Evolutionary conservation across 2,329 filamentous ascomycete genomes (phyloP).

Genomic region (Stylonectria norvegica): DNA sequence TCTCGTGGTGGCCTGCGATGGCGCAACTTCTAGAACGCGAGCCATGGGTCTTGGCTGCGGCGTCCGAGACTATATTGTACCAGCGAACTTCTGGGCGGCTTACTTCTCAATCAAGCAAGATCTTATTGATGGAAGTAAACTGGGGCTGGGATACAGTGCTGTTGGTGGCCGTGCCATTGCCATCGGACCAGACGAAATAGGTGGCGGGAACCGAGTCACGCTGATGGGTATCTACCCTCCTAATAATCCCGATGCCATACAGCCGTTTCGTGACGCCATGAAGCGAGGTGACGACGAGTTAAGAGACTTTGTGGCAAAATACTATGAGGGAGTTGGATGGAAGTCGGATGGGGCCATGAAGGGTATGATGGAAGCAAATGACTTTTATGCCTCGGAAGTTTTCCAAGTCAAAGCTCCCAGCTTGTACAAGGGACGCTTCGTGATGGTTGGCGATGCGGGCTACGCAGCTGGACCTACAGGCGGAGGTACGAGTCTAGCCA

Average conservation of each 20-base stretch:
- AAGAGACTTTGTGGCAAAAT: conserved; percentile 37
- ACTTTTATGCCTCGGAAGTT: conserved; percentile 47
- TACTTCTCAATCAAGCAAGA: conserved; percentile 41
- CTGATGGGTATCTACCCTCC: conserved; percentile 36
- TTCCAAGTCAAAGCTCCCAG: conserved; percentile 41
- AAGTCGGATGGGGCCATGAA: conserved; percentile 33
- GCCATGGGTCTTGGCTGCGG: conserved; percentile 40
- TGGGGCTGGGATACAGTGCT: conserved; percentile 36
- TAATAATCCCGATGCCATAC: conserved; percentile 23
- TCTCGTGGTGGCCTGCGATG: conserved; percentile 48
- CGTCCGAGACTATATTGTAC: conserved; percentile 36
- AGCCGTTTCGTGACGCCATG: conserved; percentile 38
- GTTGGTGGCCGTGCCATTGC: conserved; percentile 37
- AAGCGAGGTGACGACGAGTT: conserved; percentile 20
- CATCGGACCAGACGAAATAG: conserved; percentile 32
- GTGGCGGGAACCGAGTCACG: conserved; percentile 27
- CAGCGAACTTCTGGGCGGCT: conserved; percentile 38
- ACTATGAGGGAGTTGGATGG: conserved; percentile 47
- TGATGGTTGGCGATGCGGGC: conserved; percentile 49
- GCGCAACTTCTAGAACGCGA: conserved; percentile 44
- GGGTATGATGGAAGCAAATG: conserved; percentile 32
- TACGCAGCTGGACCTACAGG: conserved; percentile 45
- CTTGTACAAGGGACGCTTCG: conserved; percentile 41
- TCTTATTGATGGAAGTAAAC: conserved; percentile 34
- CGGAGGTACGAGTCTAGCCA: conserved; percentile 43